Conservation (phyloP, 352 stramenopile species). For the Phytophthora chlamydospora region DNA sequence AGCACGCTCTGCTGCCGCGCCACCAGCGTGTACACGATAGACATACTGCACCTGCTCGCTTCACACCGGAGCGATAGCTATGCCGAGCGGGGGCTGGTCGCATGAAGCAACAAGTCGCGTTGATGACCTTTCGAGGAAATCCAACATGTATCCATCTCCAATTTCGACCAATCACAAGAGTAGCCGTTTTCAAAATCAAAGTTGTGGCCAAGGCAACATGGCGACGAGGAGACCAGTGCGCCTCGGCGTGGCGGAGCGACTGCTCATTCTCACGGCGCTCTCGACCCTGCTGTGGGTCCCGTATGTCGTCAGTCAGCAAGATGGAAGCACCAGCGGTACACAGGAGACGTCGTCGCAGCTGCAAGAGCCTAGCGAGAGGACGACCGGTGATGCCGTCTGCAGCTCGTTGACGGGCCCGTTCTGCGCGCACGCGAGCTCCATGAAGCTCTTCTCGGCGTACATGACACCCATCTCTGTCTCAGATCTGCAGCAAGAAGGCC, state of each 20-base stretch:
- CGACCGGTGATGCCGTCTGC: conserved; percentile 32
- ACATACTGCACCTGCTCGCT: conserved; percentile 44
- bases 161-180: conserved; percentile 31
- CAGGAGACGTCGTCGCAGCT: neutral
- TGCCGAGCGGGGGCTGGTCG: neutral
- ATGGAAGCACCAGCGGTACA: neutral
- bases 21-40: conserved; percentile 77
- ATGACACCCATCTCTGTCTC: conserved; percentile 62
- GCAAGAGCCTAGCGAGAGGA: neutral
- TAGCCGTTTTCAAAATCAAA: neutral
- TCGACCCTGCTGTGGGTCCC: conserved; percentile 8
- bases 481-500: conserved; percentile 29
- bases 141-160: conserved; percentile 20
- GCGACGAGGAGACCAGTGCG: conserved; percentile 12
- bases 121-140: conserved; percentile 28
- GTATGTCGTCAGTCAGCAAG: neutral
- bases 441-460: conserved; percentile 49
- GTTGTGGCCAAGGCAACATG: too few species aligned
- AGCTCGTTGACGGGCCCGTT: conserved; percentile 74
- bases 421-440: conserved; percentile 46
- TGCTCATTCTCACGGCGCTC: conserved; percentile 12
- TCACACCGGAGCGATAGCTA: neutral
- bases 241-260: neutral
- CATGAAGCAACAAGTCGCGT: neutral
- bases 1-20: conserved; percentile 77